phyloP scores from a whole-genome alignment of 2,329 filamentous ascomycete species.

The Colletotrichum liaoningense region DNA sequence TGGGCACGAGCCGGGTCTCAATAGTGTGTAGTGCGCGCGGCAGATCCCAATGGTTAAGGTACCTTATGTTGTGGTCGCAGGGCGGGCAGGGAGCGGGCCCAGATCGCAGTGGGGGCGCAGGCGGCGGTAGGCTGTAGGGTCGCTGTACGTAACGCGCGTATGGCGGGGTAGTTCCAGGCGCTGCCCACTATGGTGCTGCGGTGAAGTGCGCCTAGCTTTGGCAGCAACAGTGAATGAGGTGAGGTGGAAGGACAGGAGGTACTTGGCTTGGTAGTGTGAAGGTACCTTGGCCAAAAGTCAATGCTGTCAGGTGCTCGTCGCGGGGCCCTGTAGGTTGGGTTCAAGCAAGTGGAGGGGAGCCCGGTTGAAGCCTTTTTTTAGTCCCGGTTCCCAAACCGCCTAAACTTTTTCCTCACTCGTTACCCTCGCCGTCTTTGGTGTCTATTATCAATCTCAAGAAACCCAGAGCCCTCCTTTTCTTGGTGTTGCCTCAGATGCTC shows the following conservation, averaged over 20 bases:
- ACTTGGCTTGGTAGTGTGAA: not conserved
- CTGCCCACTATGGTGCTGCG: not conserved
- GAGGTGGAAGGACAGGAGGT: not conserved
- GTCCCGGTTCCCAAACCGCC: conserved; percentile 3
- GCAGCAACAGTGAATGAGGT: not conserved
- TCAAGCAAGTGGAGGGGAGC: conserved; percentile 1
- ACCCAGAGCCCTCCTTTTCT: not conserved
- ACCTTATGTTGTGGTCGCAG: not conserved
- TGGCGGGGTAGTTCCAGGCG: conserved; percentile 33
- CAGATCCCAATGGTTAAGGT: conserved; percentile 25
- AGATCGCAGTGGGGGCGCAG: conserved; percentile 21
- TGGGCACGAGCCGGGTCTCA: conserved; percentile 17
- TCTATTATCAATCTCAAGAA: not conserved
- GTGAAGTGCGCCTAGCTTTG: conserved; percentile 1
- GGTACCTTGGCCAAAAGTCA: conserved; percentile 13
- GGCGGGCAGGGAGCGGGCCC: conserved; percentile 14
- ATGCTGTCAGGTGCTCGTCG: conserved; percentile 1
- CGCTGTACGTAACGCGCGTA: conserved; percentile 33
- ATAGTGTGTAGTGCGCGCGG: not conserved
- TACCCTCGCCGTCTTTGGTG: not conserved
- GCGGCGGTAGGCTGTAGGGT: conserved; percentile 6
- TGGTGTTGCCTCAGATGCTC: not conserved
- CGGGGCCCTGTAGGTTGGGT: not conserved
- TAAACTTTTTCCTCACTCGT: not conserved
- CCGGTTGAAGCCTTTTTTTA: conserved; percentile 14